Base-by-base conservation (phyloP, 192 early-diverging fungal species). In the Gorgonomyces haynaldii region DNA sequence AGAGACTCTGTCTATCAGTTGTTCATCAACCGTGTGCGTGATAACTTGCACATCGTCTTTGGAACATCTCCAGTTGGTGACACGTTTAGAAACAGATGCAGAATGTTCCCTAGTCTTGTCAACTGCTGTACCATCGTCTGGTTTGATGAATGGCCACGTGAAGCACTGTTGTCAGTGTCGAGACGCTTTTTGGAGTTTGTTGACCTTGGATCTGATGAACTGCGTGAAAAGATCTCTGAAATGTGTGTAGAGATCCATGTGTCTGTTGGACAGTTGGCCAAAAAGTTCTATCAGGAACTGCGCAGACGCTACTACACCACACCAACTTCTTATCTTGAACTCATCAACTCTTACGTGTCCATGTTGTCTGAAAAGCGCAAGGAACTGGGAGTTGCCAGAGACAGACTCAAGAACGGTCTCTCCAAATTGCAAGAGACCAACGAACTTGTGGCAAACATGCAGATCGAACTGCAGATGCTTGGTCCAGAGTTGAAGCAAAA, bases 81-180 rank as follows among this genome's bases (percentile, higher is more conserved):
- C 21, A 67, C 68, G 3, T 78, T 78, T 48, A 38, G 74, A 22
- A 74, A 65, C 21, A 52, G 74, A 12, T 78, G 74, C 47, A 30
- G 74, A 27, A 78, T 78, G 74, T 78, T 78, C 39, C 74, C 74
- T 2, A 69, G 66, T 2, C 52, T 78, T 0, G 74, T 78, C 12
- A 78, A 78, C 45, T 74, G 74, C 58, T 77, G 70, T 50, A 74
- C 74, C 7, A 78, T 78, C 24, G 74, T 72, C 51, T 78, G 74
- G 74, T 78, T 78, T 37, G 74, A 78, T 45, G 74, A 74, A 53
- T 78, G 74, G 74, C 74, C 74, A 21, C 54, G 46, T 19, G 74
- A 78, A 25, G 74, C 74, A 3, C 57, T 78, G 35, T 47, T 74
- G 4, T 74, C 74, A 2, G 74, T 78, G 15, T 78, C 74, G 7